Conservation (phyloP, 768 basidiomycete genomes). For the Amanita rubescens region DNA sequence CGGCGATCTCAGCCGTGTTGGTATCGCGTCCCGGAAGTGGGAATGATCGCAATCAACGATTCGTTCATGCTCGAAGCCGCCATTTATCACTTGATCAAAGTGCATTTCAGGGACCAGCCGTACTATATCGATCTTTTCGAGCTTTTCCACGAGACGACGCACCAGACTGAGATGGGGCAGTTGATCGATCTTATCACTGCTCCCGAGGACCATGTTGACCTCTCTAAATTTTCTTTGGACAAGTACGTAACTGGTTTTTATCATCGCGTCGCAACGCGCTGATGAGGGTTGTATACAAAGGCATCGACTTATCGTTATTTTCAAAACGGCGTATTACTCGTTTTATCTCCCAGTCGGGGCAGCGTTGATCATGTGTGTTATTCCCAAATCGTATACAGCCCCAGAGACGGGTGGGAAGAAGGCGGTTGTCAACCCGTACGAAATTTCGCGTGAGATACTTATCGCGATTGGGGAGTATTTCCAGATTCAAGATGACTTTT, state of each 20-base stretch:
- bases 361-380: slow-evolving; percentile 72
- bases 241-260: slow-evolving; percentile 41
- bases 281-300: background rate
- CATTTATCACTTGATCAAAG: slow-evolving; percentile 87
- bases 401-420: slow-evolving; percentile 8
- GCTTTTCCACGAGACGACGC: slow-evolving; percentile 83
- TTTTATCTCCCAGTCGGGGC: slow-evolving; percentile 98
- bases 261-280: background rate
- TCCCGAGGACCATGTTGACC: slow-evolving; percentile 82
- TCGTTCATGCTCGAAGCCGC: slow-evolving; percentile 93
- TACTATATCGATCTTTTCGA: slow-evolving; percentile 91
- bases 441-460: slow-evolving; percentile 71
- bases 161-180: slow-evolving; percentile 95
- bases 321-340: slow-evolving; percentile 97
- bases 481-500: slow-evolving; percentile 96
- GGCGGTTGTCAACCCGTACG: slow-evolving; percentile 50
- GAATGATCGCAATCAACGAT: slow-evolving; percentile 91
- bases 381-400: slow-evolving; percentile 44
- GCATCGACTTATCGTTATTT: slow-evolving; percentile 55
- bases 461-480: slow-evolving; percentile 96
- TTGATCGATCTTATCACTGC: slow-evolving; percentile 95
- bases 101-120: slow-evolving; percentile 69
- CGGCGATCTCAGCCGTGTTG: slow-evolving; percentile 94
- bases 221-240: slow-evolving; percentile 80
- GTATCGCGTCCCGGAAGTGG: slow-evolving; percentile 63